Percentiles rank a stretch among this genome's conserved stretches.
Evolutionary conservation across 345 rosid genomes (phyloP).

Genomic region (Geranium rotundifolium): DNA sequence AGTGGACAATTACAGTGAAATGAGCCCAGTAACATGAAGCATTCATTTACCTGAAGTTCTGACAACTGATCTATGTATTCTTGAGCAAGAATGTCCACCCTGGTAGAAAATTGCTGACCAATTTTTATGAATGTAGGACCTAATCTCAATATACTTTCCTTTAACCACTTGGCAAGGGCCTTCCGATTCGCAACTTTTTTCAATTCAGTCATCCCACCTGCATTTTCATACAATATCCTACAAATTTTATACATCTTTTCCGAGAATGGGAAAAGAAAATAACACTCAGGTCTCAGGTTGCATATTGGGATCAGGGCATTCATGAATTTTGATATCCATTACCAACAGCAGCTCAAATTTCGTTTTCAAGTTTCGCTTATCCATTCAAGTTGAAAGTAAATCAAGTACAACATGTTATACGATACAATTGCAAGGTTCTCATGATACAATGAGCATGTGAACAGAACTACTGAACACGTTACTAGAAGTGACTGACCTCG

Average conservation of each 20-base stretch:
- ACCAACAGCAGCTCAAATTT: too few relatives aligned
- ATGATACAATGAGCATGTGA: too few relatives aligned
- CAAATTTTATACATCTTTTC: not conserved
- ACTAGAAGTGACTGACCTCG: constrained; percentile 37
- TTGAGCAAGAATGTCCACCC: constrained; percentile 97
- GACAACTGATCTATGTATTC: constrained; percentile 95
- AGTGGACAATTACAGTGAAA: not conserved
- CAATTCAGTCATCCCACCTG: constrained; percentile 92
- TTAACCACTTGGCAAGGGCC: constrained; percentile 85
- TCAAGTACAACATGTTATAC: too few relatives aligned
- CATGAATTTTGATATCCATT: too few relatives aligned
- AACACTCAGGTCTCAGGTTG: not conserved
- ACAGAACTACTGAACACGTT: too few relatives aligned
- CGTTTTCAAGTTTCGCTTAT: too few relatives aligned
- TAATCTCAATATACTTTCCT: constrained; percentile 76
- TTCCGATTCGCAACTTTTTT: constrained; percentile 56
- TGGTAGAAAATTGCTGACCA: constrained; percentile 95
- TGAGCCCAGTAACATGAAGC: not conserved
- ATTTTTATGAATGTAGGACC: constrained; percentile 97
- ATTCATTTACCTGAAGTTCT: constrained; percentile 72
- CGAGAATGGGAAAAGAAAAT: not conserved
- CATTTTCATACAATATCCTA: constrained; percentile 5
- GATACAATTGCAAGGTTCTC: too few relatives aligned
- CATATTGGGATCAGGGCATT: too few relatives aligned
- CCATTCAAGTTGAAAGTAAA: too few relatives aligned